Conservation (phyloP, 345 rosid species). For the Arabidopsis suecica region DNA sequence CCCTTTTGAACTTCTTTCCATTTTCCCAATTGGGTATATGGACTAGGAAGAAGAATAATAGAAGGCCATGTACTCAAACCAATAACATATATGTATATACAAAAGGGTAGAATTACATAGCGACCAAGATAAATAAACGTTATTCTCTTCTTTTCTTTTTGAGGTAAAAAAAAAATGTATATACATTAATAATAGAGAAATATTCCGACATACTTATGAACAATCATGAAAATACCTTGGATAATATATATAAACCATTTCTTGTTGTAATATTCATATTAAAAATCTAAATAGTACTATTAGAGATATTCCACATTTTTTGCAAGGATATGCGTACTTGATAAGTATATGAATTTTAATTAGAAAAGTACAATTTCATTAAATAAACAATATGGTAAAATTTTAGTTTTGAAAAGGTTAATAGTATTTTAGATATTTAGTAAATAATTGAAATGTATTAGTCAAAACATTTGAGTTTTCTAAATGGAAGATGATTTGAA, state of each 20-base stretch:
- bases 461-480: not conserved
- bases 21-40: constrained; percentile 70
- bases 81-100: constrained; percentile 12
- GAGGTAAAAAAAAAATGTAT: constrained; percentile 9
- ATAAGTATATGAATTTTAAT: too few species aligned
- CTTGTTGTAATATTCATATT: not conserved
- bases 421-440: not conserved
- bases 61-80: constrained; percentile 25
- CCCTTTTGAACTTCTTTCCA: constrained; percentile 46
- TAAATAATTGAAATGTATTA: not conserved
- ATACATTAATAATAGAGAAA: not conserved
- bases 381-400: not conserved
- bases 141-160: not conserved
- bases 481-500: not conserved
- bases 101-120: not conserved
- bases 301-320: not conserved
- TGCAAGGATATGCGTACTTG: not conserved
- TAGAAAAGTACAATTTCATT: too few species aligned
- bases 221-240: constrained; percentile 1
- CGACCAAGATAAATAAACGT: constrained; percentile 5
- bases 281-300: not conserved
- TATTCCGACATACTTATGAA: not conserved
- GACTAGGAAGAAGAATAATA: constrained; percentile 57
- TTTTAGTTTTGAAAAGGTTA: not conserved
- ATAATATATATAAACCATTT: not conserved